Conservation (phyloP, 306 rosid species). For the Acmispon strigosus region DNA sequence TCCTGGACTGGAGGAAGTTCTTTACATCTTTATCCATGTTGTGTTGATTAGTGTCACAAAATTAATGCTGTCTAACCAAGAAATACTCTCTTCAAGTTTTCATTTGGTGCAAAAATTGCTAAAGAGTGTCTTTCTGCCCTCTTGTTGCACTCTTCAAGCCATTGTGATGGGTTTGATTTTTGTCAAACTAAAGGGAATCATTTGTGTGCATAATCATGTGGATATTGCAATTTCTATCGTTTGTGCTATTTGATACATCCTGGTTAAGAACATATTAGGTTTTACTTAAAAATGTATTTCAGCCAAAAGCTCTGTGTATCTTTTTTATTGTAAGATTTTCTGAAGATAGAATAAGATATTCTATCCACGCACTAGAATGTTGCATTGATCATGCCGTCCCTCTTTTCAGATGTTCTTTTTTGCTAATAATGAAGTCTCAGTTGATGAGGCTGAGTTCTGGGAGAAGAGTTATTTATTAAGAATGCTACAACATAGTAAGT, state of each 20-base stretch:
- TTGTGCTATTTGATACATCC: background rate
- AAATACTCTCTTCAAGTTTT: slow-evolving; percentile 2
- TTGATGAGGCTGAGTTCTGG: slow-evolving; percentile 88
- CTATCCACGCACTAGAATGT: background rate
- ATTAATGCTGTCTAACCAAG: background rate
- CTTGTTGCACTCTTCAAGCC: slow-evolving; percentile 7
- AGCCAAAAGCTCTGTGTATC: background rate
- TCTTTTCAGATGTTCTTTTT: slow-evolving; percentile 78
- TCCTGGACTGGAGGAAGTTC: slow-evolving; percentile 1
- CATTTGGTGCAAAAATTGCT: slow-evolving; percentile 1
- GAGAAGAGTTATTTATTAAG: slow-evolving; percentile 86
- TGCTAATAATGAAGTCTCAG: slow-evolving; percentile 58
- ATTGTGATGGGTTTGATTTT: slow-evolving; percentile 2
- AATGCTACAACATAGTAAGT: slow-evolving; percentile 34
- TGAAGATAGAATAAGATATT: background rate
- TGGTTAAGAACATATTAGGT: background rate
- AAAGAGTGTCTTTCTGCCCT: background rate
- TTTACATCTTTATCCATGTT: background rate
- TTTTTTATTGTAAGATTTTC: background rate
- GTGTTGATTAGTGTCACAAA: background rate
- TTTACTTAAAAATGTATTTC: background rate
- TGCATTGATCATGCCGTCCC: slow-evolving; percentile 15
- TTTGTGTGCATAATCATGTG: background rate
- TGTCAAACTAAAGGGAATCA: background rate
- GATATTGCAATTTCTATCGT: background rate